These are phyloP conservation scores for Podaxis carcinomalis DNA, from an alignment of 768 basidiomycete genomes.

Conservation along the genomic window DNA sequence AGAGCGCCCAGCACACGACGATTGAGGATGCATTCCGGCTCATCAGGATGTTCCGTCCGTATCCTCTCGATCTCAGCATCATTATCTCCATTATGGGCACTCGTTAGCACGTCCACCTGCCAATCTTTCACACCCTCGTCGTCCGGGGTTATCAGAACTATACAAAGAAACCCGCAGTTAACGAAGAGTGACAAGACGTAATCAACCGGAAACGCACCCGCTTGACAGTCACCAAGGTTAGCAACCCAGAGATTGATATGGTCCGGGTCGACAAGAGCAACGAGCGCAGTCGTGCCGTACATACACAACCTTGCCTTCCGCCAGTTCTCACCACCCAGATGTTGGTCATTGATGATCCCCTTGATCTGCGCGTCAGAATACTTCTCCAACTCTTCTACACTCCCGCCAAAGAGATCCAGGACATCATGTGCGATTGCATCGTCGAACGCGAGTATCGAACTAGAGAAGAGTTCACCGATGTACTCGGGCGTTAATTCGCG, in stretches of 20 bases:
- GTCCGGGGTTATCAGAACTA: slow-evolving; percentile 7
- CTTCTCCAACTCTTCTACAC: slow-evolving; percentile 39
- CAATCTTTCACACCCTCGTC: slow-evolving; percentile 43
- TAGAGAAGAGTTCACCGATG: slow-evolving; percentile 53
- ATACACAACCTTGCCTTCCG: slow-evolving; percentile 66
- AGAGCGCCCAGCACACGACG: slow-evolving; percentile 72
- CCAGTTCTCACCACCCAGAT: slow-evolving; percentile 54
- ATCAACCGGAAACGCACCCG: slow-evolving; percentile 36
- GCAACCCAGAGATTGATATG: slow-evolving; percentile 73
- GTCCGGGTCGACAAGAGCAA: slow-evolving; percentile 68
- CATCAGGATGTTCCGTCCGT: slow-evolving; percentile 59
- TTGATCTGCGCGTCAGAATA: slow-evolving; percentile 56
- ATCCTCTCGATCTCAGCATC: slow-evolving; percentile 63
- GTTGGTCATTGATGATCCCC: slow-evolving; percentile 60
- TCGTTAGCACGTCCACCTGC: slow-evolving; percentile 58
- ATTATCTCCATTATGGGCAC: slow-evolving; percentile 68
- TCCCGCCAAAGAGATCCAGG: slow-evolving; percentile 56
- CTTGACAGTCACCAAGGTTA: slow-evolving; percentile 79
- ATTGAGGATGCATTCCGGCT: slow-evolving; percentile 63
- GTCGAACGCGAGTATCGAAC: slow-evolving; percentile 58
- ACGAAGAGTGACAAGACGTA: slow-evolving; percentile 4
- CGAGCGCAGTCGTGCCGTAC: slow-evolving; percentile 75
- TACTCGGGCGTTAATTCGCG: slow-evolving; percentile 39
- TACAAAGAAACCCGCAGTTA: not conserved
- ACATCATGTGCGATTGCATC: slow-evolving; percentile 66